These are phyloP conservation scores for Microbotryum silenes-acaulis DNA, from an alignment of 1,284 basidiomycete genomes.

Conservation along the genomic window DNA sequence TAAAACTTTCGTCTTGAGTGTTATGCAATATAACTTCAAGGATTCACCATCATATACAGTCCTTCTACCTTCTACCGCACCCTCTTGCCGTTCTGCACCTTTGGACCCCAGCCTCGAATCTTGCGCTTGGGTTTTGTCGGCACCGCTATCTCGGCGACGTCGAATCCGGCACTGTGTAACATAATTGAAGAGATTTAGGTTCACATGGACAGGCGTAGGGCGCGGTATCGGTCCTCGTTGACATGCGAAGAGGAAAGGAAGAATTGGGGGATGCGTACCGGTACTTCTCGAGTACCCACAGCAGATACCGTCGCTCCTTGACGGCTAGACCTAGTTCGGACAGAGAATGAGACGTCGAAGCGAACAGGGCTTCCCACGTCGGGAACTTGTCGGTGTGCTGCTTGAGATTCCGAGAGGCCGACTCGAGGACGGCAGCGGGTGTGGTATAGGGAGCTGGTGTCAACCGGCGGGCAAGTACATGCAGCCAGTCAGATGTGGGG, in stretches of 20 bases:
- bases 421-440: constrained; percentile 12
- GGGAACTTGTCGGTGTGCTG: constrained; percentile 20
- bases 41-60: too few species aligned
- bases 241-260: too few species aligned
- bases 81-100: constrained; percentile 21
- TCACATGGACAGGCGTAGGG: neutral
- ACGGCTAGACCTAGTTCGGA: constrained; percentile 18
- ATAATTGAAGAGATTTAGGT: too few species aligned
- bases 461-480: too few species aligned
- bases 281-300: constrained; percentile 26
- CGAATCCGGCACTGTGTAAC: constrained; percentile 20
- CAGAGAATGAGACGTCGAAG: constrained; percentile 8
- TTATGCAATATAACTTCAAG: too few species aligned
- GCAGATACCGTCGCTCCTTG: constrained; percentile 19
- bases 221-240: neutral
- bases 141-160: constrained; percentile 11
- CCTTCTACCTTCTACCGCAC: constrained; percentile 11
- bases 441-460: constrained; percentile 9
- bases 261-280: constrained; percentile 4
- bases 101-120: constrained; percentile 21
- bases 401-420: constrained; percentile 11
- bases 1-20: too few species aligned
- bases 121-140: constrained; percentile 18
- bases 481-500: too few species aligned
- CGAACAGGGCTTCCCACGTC: constrained; percentile 12